Conservation (phyloP, 2,329 filamentous ascomycete genomes). For the Neofusicoccum cordaticola region DNA sequence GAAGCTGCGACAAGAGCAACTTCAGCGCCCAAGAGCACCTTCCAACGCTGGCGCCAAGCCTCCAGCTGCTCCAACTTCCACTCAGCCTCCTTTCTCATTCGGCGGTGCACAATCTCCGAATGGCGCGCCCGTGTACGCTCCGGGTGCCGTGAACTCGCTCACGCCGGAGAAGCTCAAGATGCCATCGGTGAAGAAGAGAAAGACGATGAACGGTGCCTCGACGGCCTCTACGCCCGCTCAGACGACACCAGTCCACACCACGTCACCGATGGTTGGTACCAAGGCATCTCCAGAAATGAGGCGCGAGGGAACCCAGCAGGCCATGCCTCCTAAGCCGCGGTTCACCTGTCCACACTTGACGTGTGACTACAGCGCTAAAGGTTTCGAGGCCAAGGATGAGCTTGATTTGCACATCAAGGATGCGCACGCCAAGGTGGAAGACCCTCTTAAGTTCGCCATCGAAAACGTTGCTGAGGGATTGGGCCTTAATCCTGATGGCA, state of each 20-base stretch:
- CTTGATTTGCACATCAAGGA: conserved; percentile 55
- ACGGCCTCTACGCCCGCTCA: conserved; percentile 36
- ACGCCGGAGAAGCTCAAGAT: conserved; percentile 58
- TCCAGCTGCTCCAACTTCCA: conserved; percentile 49
- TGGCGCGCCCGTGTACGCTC: conserved; percentile 53
- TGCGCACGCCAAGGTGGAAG: conserved; percentile 52
- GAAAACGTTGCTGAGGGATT: conserved; percentile 50
- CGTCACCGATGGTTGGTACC: conserved; percentile 39
- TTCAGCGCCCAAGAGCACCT: conserved; percentile 36
- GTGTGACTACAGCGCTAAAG: conserved; percentile 54
- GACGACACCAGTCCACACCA: conserved; percentile 31
- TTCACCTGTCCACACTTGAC: conserved; percentile 54
- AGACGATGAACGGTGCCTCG: conserved; percentile 42
- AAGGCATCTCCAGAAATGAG: conserved; percentile 48
- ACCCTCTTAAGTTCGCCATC: conserved; percentile 57
- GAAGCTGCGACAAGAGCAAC: conserved; percentile 32
- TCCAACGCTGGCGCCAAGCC: conserved; percentile 33
- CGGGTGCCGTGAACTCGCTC: conserved; percentile 50
- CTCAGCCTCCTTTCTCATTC: conserved; percentile 53
- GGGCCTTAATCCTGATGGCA: conserved; percentile 49
- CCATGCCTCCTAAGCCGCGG: conserved; percentile 41
- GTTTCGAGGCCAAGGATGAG: conserved; percentile 54
- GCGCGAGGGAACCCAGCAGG: conserved; percentile 41
- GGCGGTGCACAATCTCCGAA: conserved; percentile 53
- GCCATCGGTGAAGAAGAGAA: conserved; percentile 57